Conservation (phyloP, 2,329 filamentous ascomycete species). For the Delphinella strobiligena region DNA sequence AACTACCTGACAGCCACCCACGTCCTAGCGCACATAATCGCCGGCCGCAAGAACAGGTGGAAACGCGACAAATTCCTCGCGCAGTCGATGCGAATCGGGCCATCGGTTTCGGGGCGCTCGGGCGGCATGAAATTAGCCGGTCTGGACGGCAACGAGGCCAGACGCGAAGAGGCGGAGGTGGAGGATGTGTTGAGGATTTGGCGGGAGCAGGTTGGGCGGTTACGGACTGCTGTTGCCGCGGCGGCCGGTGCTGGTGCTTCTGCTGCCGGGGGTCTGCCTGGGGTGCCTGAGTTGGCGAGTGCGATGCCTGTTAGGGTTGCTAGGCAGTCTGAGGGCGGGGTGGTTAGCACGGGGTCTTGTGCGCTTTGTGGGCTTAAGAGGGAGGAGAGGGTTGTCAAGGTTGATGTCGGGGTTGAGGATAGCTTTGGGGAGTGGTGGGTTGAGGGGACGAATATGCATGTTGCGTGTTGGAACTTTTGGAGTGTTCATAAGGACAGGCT, state of each 20-base stretch:
- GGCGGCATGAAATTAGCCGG: slow-evolving; percentile 87
- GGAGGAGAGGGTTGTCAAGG: slow-evolving; percentile 66
- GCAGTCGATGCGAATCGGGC: slow-evolving; percentile 76
- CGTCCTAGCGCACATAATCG: slow-evolving; percentile 68
- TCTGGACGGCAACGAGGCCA: slow-evolving; percentile 70
- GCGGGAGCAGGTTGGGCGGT: slow-evolving; percentile 61
- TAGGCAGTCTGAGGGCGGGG: slow-evolving; percentile 50
- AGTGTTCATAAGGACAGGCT: slow-evolving; percentile 58
- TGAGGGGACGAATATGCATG: slow-evolving; percentile 46
- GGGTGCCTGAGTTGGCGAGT: slow-evolving; percentile 59
- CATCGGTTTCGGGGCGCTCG: slow-evolving; percentile 55
- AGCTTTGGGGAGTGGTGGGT: slow-evolving; percentile 96
- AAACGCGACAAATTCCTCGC: slow-evolving; percentile 75
- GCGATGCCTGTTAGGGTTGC: slow-evolving; percentile 55
- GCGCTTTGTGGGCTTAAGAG: slow-evolving; percentile 78
- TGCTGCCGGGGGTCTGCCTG: background rate
- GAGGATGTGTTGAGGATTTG: slow-evolving; percentile 65
- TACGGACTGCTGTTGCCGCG: slow-evolving; percentile 61
- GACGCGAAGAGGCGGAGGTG: slow-evolving; percentile 74
- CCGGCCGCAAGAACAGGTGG: slow-evolving; percentile 78
- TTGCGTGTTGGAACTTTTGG: slow-evolving; percentile 73
- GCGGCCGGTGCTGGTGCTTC: slow-evolving; percentile 38
- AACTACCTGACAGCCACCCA: slow-evolving; percentile 51
- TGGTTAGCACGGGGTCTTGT: slow-evolving; percentile 64
- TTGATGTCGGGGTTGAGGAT: slow-evolving; percentile 70